Percentiles rank a stretch among this genome's conserved stretches.
Evolutionary conservation across 208 protist genomes (phyloP).

Genomic region (Phytomonas sp.): DNA sequence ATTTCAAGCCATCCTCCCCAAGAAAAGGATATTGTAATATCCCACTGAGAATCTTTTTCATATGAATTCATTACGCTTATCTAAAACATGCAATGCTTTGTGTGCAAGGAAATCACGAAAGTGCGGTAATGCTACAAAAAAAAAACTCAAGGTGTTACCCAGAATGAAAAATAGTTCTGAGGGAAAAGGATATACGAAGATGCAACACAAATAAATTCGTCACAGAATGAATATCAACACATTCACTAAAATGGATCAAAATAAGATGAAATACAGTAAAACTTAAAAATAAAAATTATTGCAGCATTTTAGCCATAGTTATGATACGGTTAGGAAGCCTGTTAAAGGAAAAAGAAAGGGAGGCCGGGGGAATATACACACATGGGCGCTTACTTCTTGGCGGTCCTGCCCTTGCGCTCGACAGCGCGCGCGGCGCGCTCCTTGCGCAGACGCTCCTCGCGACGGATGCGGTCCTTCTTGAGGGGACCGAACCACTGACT

Average conservation of each 20-base stretch:
- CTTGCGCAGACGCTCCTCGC: slow-evolving; percentile 77
- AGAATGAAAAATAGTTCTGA: too few species aligned
- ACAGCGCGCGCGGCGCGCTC: slow-evolving; percentile 71
- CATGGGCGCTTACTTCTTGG: slow-evolving; percentile 19
- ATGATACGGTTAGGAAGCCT: neutral
- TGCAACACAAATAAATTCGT: neutral
- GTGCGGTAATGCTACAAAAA: too few species aligned
- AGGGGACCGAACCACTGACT: slow-evolving; percentile 93
- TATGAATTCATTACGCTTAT: neutral
- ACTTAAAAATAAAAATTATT: slow-evolving; percentile 5
- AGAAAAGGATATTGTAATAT: slow-evolving; percentile 68
- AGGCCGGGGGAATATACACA: neutral
- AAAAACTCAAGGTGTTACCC: too few species aligned
- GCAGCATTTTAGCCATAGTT: neutral
- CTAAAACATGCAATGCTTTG: too few species aligned
- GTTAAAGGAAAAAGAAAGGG: slow-evolving; percentile 1
- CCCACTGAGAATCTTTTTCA: slow-evolving; percentile 9
- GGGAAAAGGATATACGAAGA: too few species aligned
- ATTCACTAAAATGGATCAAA: neutral
- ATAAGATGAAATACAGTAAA: slow-evolving; percentile 3
- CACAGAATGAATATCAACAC: neutral
- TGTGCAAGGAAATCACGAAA: too few species aligned
- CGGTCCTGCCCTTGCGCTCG: slow-evolving; percentile 59
- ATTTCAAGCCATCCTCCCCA: slow-evolving; percentile 73
- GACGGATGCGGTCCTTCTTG: slow-evolving; percentile 90